Evolutionary conservation across 495 filamentous ascomycete genomes (phyloP).

Genomic region (Corynascus novoguineensis): DNA sequence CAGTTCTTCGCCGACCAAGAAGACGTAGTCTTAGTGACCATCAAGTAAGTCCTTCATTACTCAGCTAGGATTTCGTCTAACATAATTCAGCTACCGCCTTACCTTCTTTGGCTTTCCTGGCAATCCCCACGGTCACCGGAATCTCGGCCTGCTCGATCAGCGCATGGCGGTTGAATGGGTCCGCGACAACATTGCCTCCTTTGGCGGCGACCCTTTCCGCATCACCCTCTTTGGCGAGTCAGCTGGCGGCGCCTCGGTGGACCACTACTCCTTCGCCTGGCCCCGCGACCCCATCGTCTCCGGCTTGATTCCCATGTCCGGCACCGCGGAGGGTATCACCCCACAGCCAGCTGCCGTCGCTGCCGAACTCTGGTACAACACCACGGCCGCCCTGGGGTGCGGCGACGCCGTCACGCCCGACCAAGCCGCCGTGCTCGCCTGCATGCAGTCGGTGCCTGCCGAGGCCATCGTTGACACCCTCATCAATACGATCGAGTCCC

Average conservation of each 20-base stretch:
- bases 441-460: constrained; percentile 37
- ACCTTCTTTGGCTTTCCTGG: constrained; percentile 55
- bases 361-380: constrained; percentile 32
- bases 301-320: constrained; percentile 12
- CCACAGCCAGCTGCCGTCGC: not conserved
- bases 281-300: constrained; percentile 37
- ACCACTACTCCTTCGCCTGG: constrained; percentile 44
- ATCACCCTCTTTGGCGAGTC: constrained; percentile 52
- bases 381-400: constrained; percentile 41
- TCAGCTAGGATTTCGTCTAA: not conserved
- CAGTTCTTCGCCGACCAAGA: constrained; percentile 10
- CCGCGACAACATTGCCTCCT: constrained; percentile 49
- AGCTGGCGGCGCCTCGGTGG: constrained; percentile 40
- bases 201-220: constrained; percentile 50
- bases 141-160: constrained; percentile 54
- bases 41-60: not conserved
- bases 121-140: constrained; percentile 23
- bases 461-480: constrained; percentile 18
- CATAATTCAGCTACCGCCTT: constrained; percentile 48
- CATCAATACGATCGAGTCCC: constrained; percentile 18
- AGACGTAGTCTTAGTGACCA: constrained; percentile 4
- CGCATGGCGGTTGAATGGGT: constrained; percentile 49
- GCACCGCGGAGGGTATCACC: constrained; percentile 17
- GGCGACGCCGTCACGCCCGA: constrained; percentile 25
- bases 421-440: constrained; percentile 25